A percentile compares a stretch with the other conserved stretches of the same genome.
These are phyloP conservation scores for Vaccinium darrowii DNA, from an alignment of 148 eudicot genomes.

Conservation along the genomic window DNA sequence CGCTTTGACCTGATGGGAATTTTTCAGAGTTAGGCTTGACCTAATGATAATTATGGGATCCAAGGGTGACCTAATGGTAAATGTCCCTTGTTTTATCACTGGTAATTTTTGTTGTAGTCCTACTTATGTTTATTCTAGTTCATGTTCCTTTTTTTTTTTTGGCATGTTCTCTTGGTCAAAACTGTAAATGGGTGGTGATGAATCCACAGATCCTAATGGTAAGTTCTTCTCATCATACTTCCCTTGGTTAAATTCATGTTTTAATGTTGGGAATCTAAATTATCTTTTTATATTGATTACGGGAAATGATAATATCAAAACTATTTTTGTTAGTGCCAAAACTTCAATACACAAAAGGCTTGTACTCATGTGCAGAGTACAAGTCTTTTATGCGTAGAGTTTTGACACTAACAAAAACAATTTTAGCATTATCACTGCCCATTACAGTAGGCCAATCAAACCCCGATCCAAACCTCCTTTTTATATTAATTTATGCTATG, in stretches of 20 bases:
- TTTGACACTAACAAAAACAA: no score
- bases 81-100: background rate
- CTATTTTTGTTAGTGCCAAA: no score
- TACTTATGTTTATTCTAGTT: background rate
- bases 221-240: background rate
- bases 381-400: no score
- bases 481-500: no score
- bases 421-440: background rate
- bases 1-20: no score
- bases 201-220: slow-evolving; percentile 29
- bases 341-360: no score
- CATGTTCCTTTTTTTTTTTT: background rate
- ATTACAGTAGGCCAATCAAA: no score
- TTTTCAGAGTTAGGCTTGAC: no score
- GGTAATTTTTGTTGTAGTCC: background rate
- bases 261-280: background rate
- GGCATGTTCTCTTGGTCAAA: slow-evolving; percentile 9
- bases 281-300: background rate
- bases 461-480: background rate
- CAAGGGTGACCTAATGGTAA: no score
- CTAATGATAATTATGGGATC: no score
- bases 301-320: no score
- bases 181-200: slow-evolving; percentile 11
- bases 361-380: no score
- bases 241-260: background rate